Evolutionary conservation across 1,284 basidiomycete species (phyloP).

Genomic region (Austroboletus niveus): DNA sequence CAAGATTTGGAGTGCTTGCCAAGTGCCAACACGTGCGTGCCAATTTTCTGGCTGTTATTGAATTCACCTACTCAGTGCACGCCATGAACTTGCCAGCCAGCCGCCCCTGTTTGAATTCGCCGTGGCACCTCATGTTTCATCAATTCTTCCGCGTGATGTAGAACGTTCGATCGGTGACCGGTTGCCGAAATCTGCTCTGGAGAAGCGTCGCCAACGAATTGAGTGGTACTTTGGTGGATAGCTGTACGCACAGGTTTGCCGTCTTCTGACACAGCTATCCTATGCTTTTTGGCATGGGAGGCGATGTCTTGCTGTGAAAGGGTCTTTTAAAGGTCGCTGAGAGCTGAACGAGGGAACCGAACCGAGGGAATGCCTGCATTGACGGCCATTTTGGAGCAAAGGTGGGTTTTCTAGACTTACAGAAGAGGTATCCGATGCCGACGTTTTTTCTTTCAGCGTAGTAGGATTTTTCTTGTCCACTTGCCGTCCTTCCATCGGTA

Average conservation of each 20-base stretch:
- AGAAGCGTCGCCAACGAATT: background rate
- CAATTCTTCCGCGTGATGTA: background rate
- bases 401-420: constrained; percentile 4
- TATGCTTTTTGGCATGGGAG: background rate
- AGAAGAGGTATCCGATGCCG: background rate
- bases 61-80: background rate
- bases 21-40: too few species aligned
- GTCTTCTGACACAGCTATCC: background rate
- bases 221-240: constrained; percentile 1
- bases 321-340: constrained; percentile 9
- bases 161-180: background rate
- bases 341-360: background rate
- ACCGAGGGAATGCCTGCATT: background rate
- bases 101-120: background rate
- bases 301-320: constrained; percentile 18
- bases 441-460: background rate
- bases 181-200: background rate
- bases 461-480: background rate
- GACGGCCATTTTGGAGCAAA: background rate
- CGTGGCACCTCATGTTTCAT: background rate
- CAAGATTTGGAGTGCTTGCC: too few species aligned
- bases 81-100: background rate
- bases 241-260: background rate
- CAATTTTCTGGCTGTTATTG: background rate
- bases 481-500: background rate